Evolutionary conservation across 139 green algal genomes (phyloP).

Genomic region (Trebouxia sp.): DNA sequence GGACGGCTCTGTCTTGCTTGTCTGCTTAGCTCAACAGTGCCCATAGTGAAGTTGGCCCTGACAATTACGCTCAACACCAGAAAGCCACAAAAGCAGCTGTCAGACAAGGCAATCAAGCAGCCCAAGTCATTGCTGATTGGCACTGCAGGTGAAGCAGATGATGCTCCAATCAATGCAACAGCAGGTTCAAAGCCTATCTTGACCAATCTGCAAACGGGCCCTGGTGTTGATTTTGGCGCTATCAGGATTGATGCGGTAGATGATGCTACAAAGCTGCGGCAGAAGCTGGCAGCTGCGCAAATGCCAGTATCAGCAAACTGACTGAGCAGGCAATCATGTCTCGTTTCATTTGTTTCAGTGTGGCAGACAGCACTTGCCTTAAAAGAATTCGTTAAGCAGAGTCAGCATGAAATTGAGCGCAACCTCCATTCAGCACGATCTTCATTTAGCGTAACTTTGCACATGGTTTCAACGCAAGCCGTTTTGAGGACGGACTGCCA

Average conservation of each 20-base stretch:
- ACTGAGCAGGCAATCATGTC: too few relatives aligned
- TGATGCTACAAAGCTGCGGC: background rate
- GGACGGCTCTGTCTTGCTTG: background rate
- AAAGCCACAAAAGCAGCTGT: too few relatives aligned
- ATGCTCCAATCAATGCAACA: constrained; percentile 18
- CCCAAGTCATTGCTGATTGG: background rate
- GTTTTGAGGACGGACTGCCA: too few relatives aligned
- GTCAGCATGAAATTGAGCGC: too few relatives aligned
- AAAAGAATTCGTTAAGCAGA: too few relatives aligned
- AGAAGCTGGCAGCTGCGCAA: constrained; percentile 14
- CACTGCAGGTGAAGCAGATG: background rate
- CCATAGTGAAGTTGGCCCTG: background rate
- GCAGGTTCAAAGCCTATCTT: constrained; percentile 25
- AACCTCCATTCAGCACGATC: too few relatives aligned
- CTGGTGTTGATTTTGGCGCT: constrained; percentile 25
- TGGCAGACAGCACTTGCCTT: too few relatives aligned
- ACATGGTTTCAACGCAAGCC: too few relatives aligned
- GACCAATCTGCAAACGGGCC: constrained; percentile 22
- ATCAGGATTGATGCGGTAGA: constrained; percentile 22
- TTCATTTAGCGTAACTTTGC: too few relatives aligned
- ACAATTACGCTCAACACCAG: background rate
- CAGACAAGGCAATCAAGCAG: too few relatives aligned
- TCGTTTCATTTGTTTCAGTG: too few relatives aligned
- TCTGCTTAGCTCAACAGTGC: background rate
- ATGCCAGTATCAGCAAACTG: background rate